These are phyloP conservation scores for Globisporangium nodosum DNA, from an alignment of 352 stramenopile species.

Conservation along the genomic window DNA sequence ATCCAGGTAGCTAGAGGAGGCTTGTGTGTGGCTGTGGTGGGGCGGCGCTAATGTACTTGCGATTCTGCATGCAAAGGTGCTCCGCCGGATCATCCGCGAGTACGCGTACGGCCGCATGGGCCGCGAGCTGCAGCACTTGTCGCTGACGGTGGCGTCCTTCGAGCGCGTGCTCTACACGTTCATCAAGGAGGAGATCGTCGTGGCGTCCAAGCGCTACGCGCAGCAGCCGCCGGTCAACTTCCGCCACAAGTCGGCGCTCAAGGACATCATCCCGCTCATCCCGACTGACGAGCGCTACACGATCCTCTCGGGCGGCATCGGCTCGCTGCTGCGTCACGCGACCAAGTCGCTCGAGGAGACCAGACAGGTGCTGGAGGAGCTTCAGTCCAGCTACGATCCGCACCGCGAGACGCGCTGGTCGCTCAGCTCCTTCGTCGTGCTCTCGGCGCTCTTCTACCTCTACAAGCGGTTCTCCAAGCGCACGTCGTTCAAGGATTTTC, in stretches of 20 bases:
- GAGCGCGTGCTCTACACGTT: slow-evolving; percentile 84
- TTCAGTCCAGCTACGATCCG: slow-evolving; percentile 81
- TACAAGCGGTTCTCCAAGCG: slow-evolving; percentile 72
- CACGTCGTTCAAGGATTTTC: slow-evolving; percentile 62
- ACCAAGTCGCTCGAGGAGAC: slow-evolving; percentile 83
- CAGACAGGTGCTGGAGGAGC: slow-evolving; percentile 64
- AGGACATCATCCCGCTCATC: slow-evolving; percentile 87
- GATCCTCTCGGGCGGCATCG: slow-evolving; percentile 73
- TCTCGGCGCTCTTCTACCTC: slow-evolving; percentile 47
- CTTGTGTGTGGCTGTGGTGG: background rate
- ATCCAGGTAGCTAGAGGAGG: slow-evolving; percentile 28
- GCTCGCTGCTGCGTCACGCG: slow-evolving; percentile 72
- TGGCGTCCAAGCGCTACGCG: slow-evolving; percentile 64
- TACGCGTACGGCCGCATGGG: slow-evolving; percentile 80
- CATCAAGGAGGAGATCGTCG: slow-evolving; percentile 85
- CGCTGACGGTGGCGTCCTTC: slow-evolving; percentile 79
- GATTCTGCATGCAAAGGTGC: slow-evolving; percentile 20
- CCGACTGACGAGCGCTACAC: slow-evolving; percentile 75
- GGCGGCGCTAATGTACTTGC: background rate
- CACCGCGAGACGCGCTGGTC: slow-evolving; percentile 84
- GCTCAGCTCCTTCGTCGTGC: slow-evolving; percentile 54
- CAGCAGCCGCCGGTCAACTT: slow-evolving; percentile 59
- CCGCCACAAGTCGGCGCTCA: slow-evolving; percentile 73
- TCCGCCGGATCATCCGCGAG: slow-evolving; percentile 82
- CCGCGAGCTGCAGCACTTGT: slow-evolving; percentile 81